phyloP scores from a whole-genome alignment of 257 asterid genomes.

The Nicotiana tomentosiformis region DNA sequence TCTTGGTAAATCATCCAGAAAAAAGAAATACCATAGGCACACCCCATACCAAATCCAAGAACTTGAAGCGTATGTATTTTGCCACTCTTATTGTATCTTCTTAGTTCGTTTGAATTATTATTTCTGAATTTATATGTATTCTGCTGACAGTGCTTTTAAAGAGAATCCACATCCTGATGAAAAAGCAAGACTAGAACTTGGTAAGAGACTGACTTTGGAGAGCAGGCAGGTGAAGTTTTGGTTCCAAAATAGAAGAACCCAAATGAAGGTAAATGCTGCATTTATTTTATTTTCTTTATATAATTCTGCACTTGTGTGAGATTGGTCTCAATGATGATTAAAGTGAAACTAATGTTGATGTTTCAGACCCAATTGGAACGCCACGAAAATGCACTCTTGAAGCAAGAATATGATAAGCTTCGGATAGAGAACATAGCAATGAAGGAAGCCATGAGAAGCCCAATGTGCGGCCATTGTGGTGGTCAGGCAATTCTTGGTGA shows the following conservation, averaged over 20 bases:
- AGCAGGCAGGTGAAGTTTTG: slow-evolving; percentile 77
- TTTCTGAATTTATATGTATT: neutral
- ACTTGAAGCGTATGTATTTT: slow-evolving; percentile 56
- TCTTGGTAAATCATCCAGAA: slow-evolving; percentile 33
- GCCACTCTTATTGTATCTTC: neutral
- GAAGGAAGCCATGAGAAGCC: slow-evolving; percentile 66
- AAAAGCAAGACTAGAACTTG: slow-evolving; percentile 68
- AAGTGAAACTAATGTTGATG: slow-evolving; percentile 11
- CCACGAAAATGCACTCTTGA: slow-evolving; percentile 64
- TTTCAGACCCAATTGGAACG: slow-evolving; percentile 73
- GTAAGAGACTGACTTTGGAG: slow-evolving; percentile 57
- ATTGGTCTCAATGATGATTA: neutral
- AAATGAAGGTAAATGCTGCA: slow-evolving; percentile 59
- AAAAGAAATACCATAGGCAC: slow-evolving; percentile 65
- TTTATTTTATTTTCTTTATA: neutral
- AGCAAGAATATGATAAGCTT: slow-evolving; percentile 75
- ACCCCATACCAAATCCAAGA: slow-evolving; percentile 72
- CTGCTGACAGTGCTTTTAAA: slow-evolving; percentile 54
- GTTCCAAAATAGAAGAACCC: slow-evolving; percentile 93
- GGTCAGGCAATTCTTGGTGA: slow-evolving; percentile 58
- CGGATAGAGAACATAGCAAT: slow-evolving; percentile 62
- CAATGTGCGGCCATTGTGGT: slow-evolving; percentile 65
- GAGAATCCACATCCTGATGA: slow-evolving; percentile 92
- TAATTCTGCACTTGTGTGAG: neutral
- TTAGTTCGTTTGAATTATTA: neutral